phyloP scores from a whole-genome alignment of 768 basidiomycete species.

The Phanerochaete carnosa region DNA sequence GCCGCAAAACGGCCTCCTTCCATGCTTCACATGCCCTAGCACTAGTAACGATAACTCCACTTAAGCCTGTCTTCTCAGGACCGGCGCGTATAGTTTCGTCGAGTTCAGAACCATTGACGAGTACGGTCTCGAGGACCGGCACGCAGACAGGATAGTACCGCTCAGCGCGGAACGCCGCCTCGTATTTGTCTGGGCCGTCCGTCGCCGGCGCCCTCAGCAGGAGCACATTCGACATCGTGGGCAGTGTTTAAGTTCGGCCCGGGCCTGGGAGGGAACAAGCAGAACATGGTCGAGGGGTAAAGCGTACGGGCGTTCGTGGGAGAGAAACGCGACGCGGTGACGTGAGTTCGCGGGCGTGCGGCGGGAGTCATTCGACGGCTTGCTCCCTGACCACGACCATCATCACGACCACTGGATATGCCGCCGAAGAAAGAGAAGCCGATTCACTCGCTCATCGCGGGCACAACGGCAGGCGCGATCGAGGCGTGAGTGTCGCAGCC shows the following conservation, averaged over 20 bases:
- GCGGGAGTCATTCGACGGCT: not conserved
- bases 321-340: not conserved
- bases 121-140: slow-evolving; percentile 66
- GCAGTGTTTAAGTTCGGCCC: not conserved
- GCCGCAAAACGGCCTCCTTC: slow-evolving; percentile 38
- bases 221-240: slow-evolving; percentile 32
- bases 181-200: slow-evolving; percentile 54
- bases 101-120: slow-evolving; percentile 48
- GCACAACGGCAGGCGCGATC: slow-evolving; percentile 87
- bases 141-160: slow-evolving; percentile 59
- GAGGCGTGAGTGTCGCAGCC: slow-evolving; percentile 75
- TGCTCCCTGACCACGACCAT: not conserved
- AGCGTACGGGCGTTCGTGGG: not conserved
- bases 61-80: slow-evolving; percentile 22
- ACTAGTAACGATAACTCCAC: slow-evolving; percentile 78
- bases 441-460: slow-evolving; percentile 83
- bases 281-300: not conserved
- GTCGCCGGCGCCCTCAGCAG: slow-evolving; percentile 36
- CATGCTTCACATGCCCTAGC: slow-evolving; percentile 76
- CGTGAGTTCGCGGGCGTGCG: not conserved
- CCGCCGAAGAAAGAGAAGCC: slow-evolving; percentile 74
- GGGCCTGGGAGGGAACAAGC: not conserved
- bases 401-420: not conserved
- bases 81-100: slow-evolving; percentile 37
- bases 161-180: slow-evolving; percentile 39